Conservation (phyloP, 2,329 filamentous ascomycete species). For the Calycina marina region DNA sequence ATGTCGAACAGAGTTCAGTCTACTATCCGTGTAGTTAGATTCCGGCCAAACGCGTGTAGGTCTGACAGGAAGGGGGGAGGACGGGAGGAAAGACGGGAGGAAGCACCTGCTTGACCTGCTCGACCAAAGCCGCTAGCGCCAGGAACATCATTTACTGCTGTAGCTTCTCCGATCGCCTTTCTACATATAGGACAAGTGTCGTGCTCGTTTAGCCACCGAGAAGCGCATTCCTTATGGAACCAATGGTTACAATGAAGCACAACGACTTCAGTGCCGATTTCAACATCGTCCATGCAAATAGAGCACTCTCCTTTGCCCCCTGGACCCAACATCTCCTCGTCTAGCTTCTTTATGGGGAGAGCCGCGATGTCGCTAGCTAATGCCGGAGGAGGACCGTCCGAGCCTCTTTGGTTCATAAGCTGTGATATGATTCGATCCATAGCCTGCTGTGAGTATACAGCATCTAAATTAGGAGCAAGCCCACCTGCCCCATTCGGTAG, state of each 20-base stretch:
- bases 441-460: constrained; percentile 80
- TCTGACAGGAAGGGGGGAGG: too few species aligned
- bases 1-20: too few species aligned
- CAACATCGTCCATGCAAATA: constrained; percentile 84
- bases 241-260: constrained; percentile 80
- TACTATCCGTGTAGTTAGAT: too few species aligned
- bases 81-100: too few species aligned
- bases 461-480: too few species aligned
- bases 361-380: constrained; percentile 57
- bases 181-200: constrained; percentile 84
- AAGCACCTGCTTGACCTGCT: too few species aligned
- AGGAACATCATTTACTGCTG: too few species aligned
- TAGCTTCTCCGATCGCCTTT: constrained; percentile 22
- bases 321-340: constrained; percentile 50
- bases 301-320: constrained; percentile 68
- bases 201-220: constrained; percentile 75
- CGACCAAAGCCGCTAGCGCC: too few species aligned
- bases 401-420: constrained; percentile 70
- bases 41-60: too few species aligned
- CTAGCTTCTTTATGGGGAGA: constrained; percentile 56
- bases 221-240: constrained; percentile 78
- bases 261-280: constrained; percentile 57
- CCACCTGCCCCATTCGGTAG: too few species aligned
- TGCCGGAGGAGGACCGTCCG: constrained; percentile 71
- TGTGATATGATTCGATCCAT: constrained; percentile 77